Evolutionary conservation across 495 filamentous ascomycete species (phyloP), one percentile per base, ranked within the genome.

Genomic region (Tuber borchii): DNA sequence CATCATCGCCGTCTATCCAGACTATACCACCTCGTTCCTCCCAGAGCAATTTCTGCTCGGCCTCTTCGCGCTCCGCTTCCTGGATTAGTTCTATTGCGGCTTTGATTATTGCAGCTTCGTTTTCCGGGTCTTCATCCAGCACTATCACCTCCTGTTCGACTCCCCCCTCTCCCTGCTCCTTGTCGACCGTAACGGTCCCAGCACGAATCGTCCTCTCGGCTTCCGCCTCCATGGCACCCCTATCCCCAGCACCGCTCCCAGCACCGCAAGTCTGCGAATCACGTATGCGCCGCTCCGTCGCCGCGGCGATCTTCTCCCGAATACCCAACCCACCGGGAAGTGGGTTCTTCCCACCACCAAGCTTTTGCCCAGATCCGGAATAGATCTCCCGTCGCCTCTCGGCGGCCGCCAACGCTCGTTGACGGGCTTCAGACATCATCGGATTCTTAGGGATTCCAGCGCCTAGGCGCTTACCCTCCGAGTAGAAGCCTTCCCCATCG

Each of bases 401-500:
- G 1, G 95, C 94, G 12, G 91, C 88, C 17, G 87, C 89, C 46
- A 93, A 88, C 51, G 93, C 93, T 61, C 90, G 86, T 61, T 93
- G 88, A 20, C 91, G 88, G 46, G 91, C 92, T 84, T 97, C 95
- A 69, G 93, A 87, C 61, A 89, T 83, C 0, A 92, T 91, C 3
- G 77, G 76, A 37, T 74, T 73, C 12, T 74, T 70, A 6, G 77
- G 74, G 34, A 45, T 75, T 43, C 77, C 77, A 44, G 45, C 92
- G 65, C 95, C 94, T 0, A 97, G 87, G 44, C 88, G 88, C 43
- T 89, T 89, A 9, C 95, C 94, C 69, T 90, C 83, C 0, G 90
- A 90, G 20, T 96, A 86, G 86, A 97, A 97, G 12, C 93, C 92
- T 84, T 97, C 94, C 39, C 95, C 95, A 17, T 91, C 97, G 82